phyloP scores from a whole-genome alignment of 2,329 filamentous ascomycete genomes.

The Neoascochyta sp. region DNA sequence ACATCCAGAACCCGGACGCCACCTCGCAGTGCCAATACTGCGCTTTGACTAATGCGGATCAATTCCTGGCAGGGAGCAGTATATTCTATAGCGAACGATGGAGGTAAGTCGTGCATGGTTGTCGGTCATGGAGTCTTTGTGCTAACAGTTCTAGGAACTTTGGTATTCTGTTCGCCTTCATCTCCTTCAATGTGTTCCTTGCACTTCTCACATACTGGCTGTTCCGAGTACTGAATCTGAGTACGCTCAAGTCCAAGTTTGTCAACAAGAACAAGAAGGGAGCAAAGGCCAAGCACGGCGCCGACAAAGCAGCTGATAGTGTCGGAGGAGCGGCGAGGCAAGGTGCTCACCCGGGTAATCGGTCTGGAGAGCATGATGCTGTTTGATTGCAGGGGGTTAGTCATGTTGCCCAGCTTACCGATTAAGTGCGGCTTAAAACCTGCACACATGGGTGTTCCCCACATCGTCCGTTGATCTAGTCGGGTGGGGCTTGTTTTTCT shows the following conservation, averaged over 20 bases:
- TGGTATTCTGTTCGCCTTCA: conserved; percentile 65
- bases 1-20: conserved; percentile 44
- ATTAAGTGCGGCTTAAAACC: conserved; percentile 5
- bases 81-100: conserved; percentile 53
- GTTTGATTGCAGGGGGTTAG: conserved; percentile 4
- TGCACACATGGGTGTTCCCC: conserved; percentile 1
- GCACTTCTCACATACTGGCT: conserved; percentile 59
- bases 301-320: conserved; percentile 11
- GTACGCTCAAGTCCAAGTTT: conserved; percentile 8
- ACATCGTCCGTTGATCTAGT: conserved; percentile 1
- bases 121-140: no score
- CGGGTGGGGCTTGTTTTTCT: conserved; percentile 1
- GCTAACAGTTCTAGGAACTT: conserved; percentile 55
- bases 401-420: conserved; percentile 1
- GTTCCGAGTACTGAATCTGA: conserved; percentile 30
- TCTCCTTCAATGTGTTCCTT: conserved; percentile 59
- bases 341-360: conserved; percentile 16
- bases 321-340: conserved; percentile 12
- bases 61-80: conserved; percentile 43
- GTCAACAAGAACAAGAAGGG: conserved; percentile 18
- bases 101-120: conserved; percentile 43
- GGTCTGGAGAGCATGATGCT: conserved; percentile 16
- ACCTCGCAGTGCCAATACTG: conserved; percentile 52
- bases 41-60: conserved; percentile 44
- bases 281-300: conserved; percentile 12